A percentile compares a stretch with the other conserved stretches of the same genome.
These are phyloP conservation scores for Saturnispora zaruensis DNA, from an alignment of 805 yeast species.

Conservation along the genomic window DNA sequence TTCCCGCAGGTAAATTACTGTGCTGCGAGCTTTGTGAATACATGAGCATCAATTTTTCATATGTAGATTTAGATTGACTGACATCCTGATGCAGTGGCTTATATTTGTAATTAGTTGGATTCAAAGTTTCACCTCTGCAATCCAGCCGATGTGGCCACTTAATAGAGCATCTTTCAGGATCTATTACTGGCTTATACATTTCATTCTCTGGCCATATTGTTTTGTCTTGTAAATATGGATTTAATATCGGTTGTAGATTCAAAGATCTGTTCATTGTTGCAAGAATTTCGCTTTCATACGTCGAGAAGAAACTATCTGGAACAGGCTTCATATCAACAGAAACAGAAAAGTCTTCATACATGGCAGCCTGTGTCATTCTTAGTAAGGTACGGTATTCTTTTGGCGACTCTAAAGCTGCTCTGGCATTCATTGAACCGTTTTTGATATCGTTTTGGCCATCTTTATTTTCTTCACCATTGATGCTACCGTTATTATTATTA, in stretches of 20 bases:
- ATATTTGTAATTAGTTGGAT: constrained; percentile 23
- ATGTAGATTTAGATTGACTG: constrained; percentile 72
- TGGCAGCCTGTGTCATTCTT: constrained; percentile 70
- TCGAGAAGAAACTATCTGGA: constrained; percentile 69
- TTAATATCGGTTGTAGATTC: constrained; percentile 63
- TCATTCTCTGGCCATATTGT: constrained; percentile 37
- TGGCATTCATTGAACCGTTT: neutral
- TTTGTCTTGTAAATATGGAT: constrained; percentile 49
- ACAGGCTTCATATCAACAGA: constrained; percentile 75
- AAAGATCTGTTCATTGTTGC: constrained; percentile 71
- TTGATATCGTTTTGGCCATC: neutral
- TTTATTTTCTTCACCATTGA: neutral
- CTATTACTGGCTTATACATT: constrained; percentile 35
- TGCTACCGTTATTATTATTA: neutral
- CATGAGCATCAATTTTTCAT: constrained; percentile 81
- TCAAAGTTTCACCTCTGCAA: constrained; percentile 24
- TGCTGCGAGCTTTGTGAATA: constrained; percentile 42
- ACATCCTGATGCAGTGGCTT: constrained; percentile 52
- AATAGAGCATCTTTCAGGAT: constrained; percentile 24
- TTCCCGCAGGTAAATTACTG: constrained; percentile 27
- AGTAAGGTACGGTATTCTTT: constrained; percentile 69
- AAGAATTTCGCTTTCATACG: constrained; percentile 82
- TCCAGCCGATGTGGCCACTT: constrained; percentile 34
- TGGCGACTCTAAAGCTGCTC: constrained; percentile 37
- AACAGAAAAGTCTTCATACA: constrained; percentile 77